Percentiles rank a stretch among this genome's conserved stretches.
Conservation (phyloP, 2,329 filamentous ascomycete species). For the Periconia sp. region DNA sequence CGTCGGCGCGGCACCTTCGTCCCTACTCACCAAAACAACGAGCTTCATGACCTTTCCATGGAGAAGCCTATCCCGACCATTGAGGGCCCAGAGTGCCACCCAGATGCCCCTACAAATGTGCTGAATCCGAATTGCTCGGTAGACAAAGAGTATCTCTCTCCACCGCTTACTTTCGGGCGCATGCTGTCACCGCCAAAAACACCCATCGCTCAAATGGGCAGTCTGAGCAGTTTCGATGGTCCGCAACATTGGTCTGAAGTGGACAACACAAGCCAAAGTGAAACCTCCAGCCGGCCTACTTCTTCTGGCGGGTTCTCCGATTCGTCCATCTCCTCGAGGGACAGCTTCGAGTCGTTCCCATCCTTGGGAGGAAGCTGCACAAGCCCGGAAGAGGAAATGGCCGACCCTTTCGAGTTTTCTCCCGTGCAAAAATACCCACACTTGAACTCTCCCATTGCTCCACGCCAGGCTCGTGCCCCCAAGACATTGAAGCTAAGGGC, state of each 20-base stretch:
- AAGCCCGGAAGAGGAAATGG: slow-evolving; percentile 61
- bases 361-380: slow-evolving; percentile 63
- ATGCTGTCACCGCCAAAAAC: slow-evolving; percentile 53
- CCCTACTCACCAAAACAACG: slow-evolving; percentile 20
- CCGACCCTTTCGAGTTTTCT: slow-evolving; percentile 57
- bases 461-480: slow-evolving; percentile 26
- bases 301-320: slow-evolving; percentile 63
- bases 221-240: slow-evolving; percentile 28
- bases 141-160: slow-evolving; percentile 47
- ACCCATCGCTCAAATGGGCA: slow-evolving; percentile 46
- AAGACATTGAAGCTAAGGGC: slow-evolving; percentile 49
- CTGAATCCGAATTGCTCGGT: slow-evolving; percentile 24
- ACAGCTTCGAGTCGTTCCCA: slow-evolving; percentile 58
- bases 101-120: slow-evolving; percentile 27
- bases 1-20: slow-evolving; percentile 45
- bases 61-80: slow-evolving; percentile 52
- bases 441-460: slow-evolving; percentile 35
- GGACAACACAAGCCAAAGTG: slow-evolving; percentile 35
- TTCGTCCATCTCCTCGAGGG: slow-evolving; percentile 63
- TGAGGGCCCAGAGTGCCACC: slow-evolving; percentile 47
- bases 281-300: slow-evolving; percentile 55
- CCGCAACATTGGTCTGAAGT: slow-evolving; percentile 37
- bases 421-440: slow-evolving; percentile 30
- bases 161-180: slow-evolving; percentile 38
- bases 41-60: slow-evolving; percentile 21